phyloP scores from a whole-genome alignment of 2,329 filamentous ascomycete species.

The Colletotrichum shisoi region DNA sequence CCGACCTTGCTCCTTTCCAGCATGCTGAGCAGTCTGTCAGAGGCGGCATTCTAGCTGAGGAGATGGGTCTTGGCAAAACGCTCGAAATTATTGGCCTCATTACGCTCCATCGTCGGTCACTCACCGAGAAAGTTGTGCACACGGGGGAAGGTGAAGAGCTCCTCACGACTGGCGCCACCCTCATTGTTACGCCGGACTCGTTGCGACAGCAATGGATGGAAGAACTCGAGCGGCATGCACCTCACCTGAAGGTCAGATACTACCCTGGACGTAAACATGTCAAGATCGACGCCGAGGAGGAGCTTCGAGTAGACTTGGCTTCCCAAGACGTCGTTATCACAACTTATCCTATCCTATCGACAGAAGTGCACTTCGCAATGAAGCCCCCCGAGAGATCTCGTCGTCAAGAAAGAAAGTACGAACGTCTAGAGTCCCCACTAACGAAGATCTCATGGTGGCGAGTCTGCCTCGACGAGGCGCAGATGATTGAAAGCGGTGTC shows the following conservation, averaged over 20 bases:
- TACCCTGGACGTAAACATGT: constrained; percentile 61
- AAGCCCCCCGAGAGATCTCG: constrained; percentile 73
- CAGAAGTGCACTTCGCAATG: constrained; percentile 79
- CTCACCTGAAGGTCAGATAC: constrained; percentile 61
- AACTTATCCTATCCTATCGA: constrained; percentile 74
- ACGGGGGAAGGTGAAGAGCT: constrained; percentile 56
- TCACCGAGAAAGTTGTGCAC: constrained; percentile 39
- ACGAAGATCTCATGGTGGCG: constrained; percentile 89
- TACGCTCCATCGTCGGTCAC: constrained; percentile 64
- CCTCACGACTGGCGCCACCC: constrained; percentile 61
- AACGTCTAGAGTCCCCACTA: constrained; percentile 75
- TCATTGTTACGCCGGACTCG: constrained; percentile 68
- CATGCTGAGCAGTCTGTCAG: constrained; percentile 53
- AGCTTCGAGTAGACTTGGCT: constrained; percentile 56
- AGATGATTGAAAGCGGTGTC: constrained; percentile 92
- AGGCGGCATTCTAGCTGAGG: constrained; percentile 76
- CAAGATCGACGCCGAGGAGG: constrained; percentile 48
- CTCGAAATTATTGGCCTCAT: constrained; percentile 77
- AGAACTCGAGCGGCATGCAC: constrained; percentile 67
- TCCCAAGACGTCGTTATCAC: constrained; percentile 68
- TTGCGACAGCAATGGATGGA: constrained; percentile 68
- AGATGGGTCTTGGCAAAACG: constrained; percentile 86
- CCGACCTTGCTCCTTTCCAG: constrained; percentile 57
- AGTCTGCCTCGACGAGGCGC: constrained; percentile 78
- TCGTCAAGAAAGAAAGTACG: constrained; percentile 71